These are phyloP conservation scores for Neonectria punicea DNA, from an alignment of 2,329 filamentous ascomycete species.

Conservation along the genomic window DNA sequence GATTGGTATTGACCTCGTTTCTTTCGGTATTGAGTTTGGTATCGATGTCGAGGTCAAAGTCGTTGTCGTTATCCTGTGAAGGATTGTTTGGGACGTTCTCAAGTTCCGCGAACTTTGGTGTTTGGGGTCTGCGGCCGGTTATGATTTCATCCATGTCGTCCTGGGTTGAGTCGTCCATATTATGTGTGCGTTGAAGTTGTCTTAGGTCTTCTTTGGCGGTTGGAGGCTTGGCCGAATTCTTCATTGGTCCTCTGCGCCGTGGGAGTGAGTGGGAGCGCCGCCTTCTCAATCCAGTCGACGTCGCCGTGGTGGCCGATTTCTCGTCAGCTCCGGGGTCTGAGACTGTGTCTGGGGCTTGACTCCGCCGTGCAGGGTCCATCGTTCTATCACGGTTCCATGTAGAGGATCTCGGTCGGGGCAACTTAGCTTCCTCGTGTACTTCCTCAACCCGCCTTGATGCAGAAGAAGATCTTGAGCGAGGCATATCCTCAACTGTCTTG, in stretches of 20 bases:
- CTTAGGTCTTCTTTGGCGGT: slow-evolving; percentile 66
- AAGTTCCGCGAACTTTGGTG: slow-evolving; percentile 39
- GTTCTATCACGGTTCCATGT: slow-evolving; percentile 41
- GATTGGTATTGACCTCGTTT: slow-evolving; percentile 22
- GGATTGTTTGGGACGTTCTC: slow-evolving; percentile 41
- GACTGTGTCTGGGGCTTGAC: slow-evolving; percentile 44
- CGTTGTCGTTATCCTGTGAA: slow-evolving; percentile 24
- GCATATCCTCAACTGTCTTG: slow-evolving; percentile 26
- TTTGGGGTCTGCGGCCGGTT: slow-evolving; percentile 48
- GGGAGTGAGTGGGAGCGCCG: slow-evolving; percentile 53
- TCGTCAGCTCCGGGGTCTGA: slow-evolving; percentile 48
- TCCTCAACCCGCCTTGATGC: slow-evolving; percentile 31
- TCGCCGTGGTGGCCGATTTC: slow-evolving; percentile 33
- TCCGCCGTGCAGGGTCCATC: slow-evolving; percentile 37
- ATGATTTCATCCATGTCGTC: slow-evolving; percentile 67
- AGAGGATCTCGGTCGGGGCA: slow-evolving; percentile 28
- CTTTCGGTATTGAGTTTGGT: slow-evolving; percentile 40
- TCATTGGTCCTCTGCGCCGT: slow-evolving; percentile 57
- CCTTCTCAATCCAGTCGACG: slow-evolving; percentile 40
- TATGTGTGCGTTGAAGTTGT: slow-evolving; percentile 62
- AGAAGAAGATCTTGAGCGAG: slow-evolving; percentile 7
- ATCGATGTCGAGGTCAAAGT: slow-evolving; percentile 41
- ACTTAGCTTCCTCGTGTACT: slow-evolving; percentile 26
- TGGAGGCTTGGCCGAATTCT: slow-evolving; percentile 64
- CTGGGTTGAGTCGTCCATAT: slow-evolving; percentile 69